A percentile compares a stretch with the other conserved stretches of the same genome.
These are phyloP conservation scores for Monosporascus ibericus DNA, from an alignment of 2,329 filamentous ascomycete genomes.

Conservation along the genomic window DNA sequence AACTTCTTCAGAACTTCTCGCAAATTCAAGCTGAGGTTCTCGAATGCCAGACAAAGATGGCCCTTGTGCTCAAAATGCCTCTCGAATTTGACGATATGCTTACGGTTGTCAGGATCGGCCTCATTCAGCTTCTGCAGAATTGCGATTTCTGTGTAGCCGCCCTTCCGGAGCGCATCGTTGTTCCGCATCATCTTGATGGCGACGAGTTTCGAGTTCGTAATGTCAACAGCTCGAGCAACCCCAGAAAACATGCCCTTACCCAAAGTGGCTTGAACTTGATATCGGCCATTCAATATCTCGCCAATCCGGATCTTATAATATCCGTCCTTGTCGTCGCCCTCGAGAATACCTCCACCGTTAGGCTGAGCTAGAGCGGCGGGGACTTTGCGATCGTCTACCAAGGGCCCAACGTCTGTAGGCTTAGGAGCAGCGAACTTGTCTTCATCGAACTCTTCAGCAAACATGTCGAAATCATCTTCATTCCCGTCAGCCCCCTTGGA, in stretches of 20 bases:
- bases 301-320: conserved; percentile 95
- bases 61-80: conserved; percentile 89
- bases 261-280: conserved; percentile 80
- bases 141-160: conserved; percentile 88
- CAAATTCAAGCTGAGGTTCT: conserved; percentile 88
- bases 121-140: conserved; percentile 84
- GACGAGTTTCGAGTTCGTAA: conserved; percentile 67
- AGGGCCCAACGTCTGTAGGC: conserved; percentile 28
- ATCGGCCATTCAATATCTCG: conserved; percentile 82
- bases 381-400: conserved; percentile 38
- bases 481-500: conserved; percentile 39
- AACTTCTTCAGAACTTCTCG: conserved; percentile 94
- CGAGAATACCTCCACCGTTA: conserved; percentile 70
- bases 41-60: conserved; percentile 94
- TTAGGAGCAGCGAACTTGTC: conserved; percentile 56
- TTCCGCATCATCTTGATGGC: conserved; percentile 98
- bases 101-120: conserved; percentile 81
- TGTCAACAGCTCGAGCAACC: conserved; percentile 82
- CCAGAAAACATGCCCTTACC: conserved; percentile 96
- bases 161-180: conserved; percentile 88
- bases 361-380: conserved; percentile 40
- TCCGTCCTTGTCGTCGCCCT: conserved; percentile 90
- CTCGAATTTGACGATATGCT: conserved; percentile 84
- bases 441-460: conserved; percentile 72
- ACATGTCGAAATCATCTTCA: conserved; percentile 77